Base-by-base conservation (phyloP, 495 filamentous ascomycete species). In the Bombardia bombarda region DNA sequence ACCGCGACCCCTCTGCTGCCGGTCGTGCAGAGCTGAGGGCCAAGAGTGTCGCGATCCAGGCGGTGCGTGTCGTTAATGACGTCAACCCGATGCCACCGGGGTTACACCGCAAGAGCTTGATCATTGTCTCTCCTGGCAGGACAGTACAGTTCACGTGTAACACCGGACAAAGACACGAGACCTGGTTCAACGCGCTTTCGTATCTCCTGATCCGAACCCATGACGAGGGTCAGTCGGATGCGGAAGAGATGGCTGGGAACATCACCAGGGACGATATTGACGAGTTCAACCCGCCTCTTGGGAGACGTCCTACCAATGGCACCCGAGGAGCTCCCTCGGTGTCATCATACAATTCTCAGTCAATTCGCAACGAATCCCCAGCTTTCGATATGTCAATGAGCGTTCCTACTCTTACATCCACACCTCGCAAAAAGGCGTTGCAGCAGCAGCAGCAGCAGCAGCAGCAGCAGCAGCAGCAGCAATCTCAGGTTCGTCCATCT, bases 111-210 rank as follows among this genome's bases (percentile, higher is more conserved):
- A 90, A 94, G 74, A 93, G 87, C 63, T 67, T 98, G 51, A 72
- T 97, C 43, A 80, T 98, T 45, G 70, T 95, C 40, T 93, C 92
- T 13, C 90, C 90, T 22, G 87, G 89, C 28, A 79, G 92, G 43
- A 78, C 78, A 10, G 74, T 98, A 58, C 85, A 95, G 54, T 90
- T 97, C 53, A 98, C 92, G 16, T 93, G 93, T 40, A 81, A 86
- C 22, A 98, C 92, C 7, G 83, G 87, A 14, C 88, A 95, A 55
- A 74, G 92, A 40, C 92, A 98, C 50, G 92, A 97, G 62, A 97
- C 90, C 4, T 98, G 92, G 92, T 97, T 92, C 75, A 96, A 96
- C 57, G 89, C 92, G 5, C 73, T 98, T 28, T 93, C 88, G 3
- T 98, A 98, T 56, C 77, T 98, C 10, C 74, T 97, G 22, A 66